Conservation (phyloP, 1,139 yeast genomes). For the Pichiaceae sp. region DNA sequence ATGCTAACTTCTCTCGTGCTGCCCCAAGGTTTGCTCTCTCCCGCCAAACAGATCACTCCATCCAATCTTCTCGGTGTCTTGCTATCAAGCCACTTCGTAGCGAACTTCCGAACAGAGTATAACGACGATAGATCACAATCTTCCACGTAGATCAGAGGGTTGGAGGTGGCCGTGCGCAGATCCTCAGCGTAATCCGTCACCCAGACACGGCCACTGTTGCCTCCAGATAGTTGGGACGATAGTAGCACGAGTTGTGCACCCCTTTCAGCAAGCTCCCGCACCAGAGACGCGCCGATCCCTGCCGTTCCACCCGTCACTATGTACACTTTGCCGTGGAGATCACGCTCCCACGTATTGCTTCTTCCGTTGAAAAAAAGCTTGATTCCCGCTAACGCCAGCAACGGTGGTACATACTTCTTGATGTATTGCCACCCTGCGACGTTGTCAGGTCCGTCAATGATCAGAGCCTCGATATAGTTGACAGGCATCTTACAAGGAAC, state of each 20-base stretch:
- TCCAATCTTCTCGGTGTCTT: slow-evolving; percentile 86
- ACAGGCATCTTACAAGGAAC: slow-evolving; percentile 54
- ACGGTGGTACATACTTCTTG: slow-evolving; percentile 44
- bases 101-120: slow-evolving; percentile 77
- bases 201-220: slow-evolving; percentile 37
- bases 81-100: slow-evolving; percentile 90
- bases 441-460: slow-evolving; percentile 62
- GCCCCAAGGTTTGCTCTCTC: slow-evolving; percentile 66
- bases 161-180: slow-evolving; percentile 59
- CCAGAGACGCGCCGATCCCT: slow-evolving; percentile 78
- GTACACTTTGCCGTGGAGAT: slow-evolving; percentile 84
- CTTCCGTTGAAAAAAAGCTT: slow-evolving; percentile 77
- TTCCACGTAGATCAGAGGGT: slow-evolving; percentile 78
- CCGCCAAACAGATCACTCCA: slow-evolving; percentile 83
- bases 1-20: slow-evolving; percentile 50
- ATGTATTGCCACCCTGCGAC: slow-evolving; percentile 68
- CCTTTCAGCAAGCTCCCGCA: slow-evolving; percentile 57
- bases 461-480: slow-evolving; percentile 58
- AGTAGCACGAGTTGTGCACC: slow-evolving; percentile 87
- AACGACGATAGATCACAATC: slow-evolving; percentile 73
- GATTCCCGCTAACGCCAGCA: slow-evolving; percentile 35
- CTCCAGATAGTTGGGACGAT: slow-evolving; percentile 35
- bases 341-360: slow-evolving; percentile 82
- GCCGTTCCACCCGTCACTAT: slow-evolving; percentile 85
- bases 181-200: slow-evolving; percentile 71